Percentiles rank a stretch among this genome's conserved stretches.
phyloP scores from a whole-genome alignment of 352 stramenopile species.

The Globisporangium nagaii region DNA sequence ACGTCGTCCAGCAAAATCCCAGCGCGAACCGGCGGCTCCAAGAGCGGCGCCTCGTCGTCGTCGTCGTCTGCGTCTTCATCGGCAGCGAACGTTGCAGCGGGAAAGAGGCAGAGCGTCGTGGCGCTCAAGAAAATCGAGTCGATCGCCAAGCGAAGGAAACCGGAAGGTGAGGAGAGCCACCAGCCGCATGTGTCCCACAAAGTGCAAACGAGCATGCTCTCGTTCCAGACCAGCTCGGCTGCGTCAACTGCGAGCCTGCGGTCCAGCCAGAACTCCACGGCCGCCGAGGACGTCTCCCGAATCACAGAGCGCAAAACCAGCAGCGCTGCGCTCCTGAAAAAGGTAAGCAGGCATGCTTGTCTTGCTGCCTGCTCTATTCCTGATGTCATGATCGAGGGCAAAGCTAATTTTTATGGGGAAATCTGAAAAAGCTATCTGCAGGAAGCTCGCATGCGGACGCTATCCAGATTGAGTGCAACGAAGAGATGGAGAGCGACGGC shows the following conservation, averaged over 20 bases:
- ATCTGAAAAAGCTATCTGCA: constrained; percentile 5
- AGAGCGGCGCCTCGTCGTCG: background rate
- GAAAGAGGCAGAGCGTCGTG: constrained; percentile 4
- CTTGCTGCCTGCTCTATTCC: too few relatives aligned
- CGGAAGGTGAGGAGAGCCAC: constrained; percentile 34
- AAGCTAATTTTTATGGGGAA: too few relatives aligned
- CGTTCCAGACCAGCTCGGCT: constrained; percentile 36
- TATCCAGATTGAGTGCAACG: constrained; percentile 1
- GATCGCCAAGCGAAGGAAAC: constrained; percentile 36
- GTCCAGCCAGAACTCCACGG: background rate
- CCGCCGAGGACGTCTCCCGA: background rate
- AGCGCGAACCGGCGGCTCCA: background rate
- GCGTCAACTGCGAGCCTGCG: constrained; percentile 6
- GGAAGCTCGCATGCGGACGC: background rate
- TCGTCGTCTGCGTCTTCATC: background rate
- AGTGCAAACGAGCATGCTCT: constrained; percentile 66
- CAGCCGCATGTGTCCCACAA: constrained; percentile 28
- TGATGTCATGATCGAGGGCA: too few relatives aligned
- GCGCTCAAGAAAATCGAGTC: constrained; percentile 17
- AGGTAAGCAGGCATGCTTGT: background rate
- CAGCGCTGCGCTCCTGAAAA: constrained; percentile 2
- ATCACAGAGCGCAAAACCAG: background rate
- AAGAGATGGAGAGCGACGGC: constrained; percentile 19
- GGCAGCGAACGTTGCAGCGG: background rate
- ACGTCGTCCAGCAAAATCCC: constrained; percentile 3